A percentile compares a stretch with the other conserved stretches of the same genome.
Evolutionary conservation across 2,329 filamentous ascomycete species (phyloP).

Genomic region (Seiridium cupressi): DNA sequence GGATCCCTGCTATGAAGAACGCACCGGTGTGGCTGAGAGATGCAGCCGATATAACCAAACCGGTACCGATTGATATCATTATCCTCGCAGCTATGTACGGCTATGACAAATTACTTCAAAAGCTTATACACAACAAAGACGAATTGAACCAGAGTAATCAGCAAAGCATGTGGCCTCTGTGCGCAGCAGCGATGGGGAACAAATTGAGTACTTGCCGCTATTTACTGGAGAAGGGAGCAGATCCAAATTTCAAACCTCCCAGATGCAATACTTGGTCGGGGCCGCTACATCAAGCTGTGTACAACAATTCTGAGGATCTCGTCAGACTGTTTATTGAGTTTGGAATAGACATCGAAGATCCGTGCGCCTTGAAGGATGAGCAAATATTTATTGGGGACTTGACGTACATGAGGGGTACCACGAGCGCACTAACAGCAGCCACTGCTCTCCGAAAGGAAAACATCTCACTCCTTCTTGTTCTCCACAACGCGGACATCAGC

Average conservation of each 20-base stretch:
- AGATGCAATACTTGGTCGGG: background rate
- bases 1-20: background rate
- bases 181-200: background rate
- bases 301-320: background rate
- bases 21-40: background rate
- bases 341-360: background rate
- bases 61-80: background rate
- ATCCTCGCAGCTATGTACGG: background rate
- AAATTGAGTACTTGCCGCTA: background rate
- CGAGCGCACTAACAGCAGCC: background rate
- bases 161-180: background rate
- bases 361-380: no score
- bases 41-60: background rate
- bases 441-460: background rate
- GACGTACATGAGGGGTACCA: no score
- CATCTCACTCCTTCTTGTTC: background rate
- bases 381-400: no score
- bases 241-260: background rate
- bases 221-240: background rate
- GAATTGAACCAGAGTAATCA: background rate
- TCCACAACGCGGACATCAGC: background rate
- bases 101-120: background rate
- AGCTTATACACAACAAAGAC: background rate
- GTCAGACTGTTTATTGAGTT: background rate
- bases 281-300: background rate